Conservation (phyloP, 768 basidiomycete species). For the Russula emetica region DNA sequence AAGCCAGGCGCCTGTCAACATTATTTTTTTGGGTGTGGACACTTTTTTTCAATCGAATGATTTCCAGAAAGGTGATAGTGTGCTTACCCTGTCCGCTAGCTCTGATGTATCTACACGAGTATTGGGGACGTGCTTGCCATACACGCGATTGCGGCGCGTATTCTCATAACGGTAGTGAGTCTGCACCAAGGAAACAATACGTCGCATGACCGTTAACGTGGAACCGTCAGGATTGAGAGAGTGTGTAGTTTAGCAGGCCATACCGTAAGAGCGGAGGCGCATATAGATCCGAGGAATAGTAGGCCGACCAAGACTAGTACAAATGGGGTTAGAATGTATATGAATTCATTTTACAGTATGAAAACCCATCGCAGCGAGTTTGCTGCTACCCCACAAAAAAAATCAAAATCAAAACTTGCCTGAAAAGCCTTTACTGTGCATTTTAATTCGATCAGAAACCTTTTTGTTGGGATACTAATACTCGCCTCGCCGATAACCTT, state of each 20-base stretch:
- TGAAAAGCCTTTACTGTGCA: constrained; percentile 53
- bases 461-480: too few relatives aligned
- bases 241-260: background rate
- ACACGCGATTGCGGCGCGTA: constrained; percentile 45
- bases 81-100: constrained; percentile 60
- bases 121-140: constrained; percentile 48
- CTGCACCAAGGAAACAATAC: constrained; percentile 35
- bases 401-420: too few relatives aligned
- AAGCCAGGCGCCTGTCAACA: constrained; percentile 51
- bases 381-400: background rate
- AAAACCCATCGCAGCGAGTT: background rate
- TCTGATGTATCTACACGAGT: constrained; percentile 57
- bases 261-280: constrained; percentile 50
- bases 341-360: too few relatives aligned
- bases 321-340: constrained; percentile 14
- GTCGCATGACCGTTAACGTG: background rate
- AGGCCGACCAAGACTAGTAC: constrained; percentile 47
- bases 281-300: constrained; percentile 52
- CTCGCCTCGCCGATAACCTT: background rate
- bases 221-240: background rate
- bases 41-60: background rate
- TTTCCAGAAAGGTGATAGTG: background rate
- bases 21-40: background rate
- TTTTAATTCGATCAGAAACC: background rate
- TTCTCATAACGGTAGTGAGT: constrained; percentile 63